phyloP scores from a whole-genome alignment of 805 yeast genomes.

The Dipodascopsis uninucleata region DNA sequence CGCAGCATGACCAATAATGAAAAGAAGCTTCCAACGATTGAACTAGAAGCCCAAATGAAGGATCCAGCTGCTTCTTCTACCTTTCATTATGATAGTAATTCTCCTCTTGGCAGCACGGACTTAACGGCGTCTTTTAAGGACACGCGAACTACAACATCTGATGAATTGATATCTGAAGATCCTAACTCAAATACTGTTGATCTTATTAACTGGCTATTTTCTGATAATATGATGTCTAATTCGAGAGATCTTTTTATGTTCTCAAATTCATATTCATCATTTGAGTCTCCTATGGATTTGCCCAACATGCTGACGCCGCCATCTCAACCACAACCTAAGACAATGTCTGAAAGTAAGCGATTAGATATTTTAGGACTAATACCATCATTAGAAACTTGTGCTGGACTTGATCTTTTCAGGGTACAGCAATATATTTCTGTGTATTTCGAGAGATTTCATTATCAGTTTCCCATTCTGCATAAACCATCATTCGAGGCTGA shows the following conservation, averaged over 20 bases:
- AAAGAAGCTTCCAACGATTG: too few relatives aligned
- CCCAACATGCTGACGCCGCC: constrained; percentile 41
- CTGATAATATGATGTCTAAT: constrained; percentile 36
- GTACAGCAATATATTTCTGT: constrained; percentile 32
- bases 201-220: constrained; percentile 38
- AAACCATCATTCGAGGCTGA: constrained; percentile 54
- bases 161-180: neutral
- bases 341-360: constrained; percentile 35
- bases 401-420: constrained; percentile 36
- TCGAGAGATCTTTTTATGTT: constrained; percentile 31
- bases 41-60: too few relatives aligned
- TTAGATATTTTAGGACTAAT: constrained; percentile 29
- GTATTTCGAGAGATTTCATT: constrained; percentile 60
- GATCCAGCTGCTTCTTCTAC: too few relatives aligned
- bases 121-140: neutral
- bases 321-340: constrained; percentile 33
- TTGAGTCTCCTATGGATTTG: constrained; percentile 42
- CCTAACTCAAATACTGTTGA: constrained; percentile 26
- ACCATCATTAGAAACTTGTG: constrained; percentile 38
- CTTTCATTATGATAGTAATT: too few relatives aligned
- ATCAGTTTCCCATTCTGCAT: constrained; percentile 57
- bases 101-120: neutral
- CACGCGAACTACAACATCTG: neutral
- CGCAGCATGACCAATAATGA: too few relatives aligned
- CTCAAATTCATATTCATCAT: constrained; percentile 27